Conservation (phyloP, 208 protist species). For the Naegleria fowleri region DNA sequence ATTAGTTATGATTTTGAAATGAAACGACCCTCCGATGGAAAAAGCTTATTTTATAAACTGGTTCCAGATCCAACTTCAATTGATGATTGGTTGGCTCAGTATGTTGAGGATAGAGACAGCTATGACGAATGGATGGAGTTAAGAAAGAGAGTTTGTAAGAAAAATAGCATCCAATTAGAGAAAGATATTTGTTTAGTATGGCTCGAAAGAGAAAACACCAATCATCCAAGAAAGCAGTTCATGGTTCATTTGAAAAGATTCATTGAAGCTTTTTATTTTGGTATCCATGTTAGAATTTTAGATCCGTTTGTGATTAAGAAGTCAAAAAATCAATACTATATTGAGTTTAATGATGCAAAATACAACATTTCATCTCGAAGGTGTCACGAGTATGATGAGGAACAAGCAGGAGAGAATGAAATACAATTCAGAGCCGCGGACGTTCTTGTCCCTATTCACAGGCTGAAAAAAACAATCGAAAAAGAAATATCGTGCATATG, state of each 20-base stretch:
- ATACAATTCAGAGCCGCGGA: neutral
- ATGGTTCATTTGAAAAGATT: neutral
- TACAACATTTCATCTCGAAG: neutral
- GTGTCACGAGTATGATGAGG: neutral
- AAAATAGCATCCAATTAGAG: neutral
- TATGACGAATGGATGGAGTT: neutral
- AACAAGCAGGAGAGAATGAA: neutral
- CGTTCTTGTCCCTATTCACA: neutral
- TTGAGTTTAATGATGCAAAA: neutral
- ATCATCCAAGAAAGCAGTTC: neutral
- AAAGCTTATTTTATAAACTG: neutral
- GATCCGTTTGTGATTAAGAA: neutral
- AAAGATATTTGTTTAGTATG: neutral
- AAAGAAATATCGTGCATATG: neutral
- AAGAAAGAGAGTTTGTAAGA: neutral
- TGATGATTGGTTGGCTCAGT: constrained; percentile 21
- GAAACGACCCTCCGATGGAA: neutral
- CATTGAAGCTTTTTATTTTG: neutral
- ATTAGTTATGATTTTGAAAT: neutral
- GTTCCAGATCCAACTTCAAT: neutral
- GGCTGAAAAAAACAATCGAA: neutral
- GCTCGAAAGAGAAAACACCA: neutral
- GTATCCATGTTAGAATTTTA: neutral
- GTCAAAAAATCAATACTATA: neutral
- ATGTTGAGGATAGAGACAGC: neutral